A percentile compares a stretch with the other conserved stretches of the same genome.
These are phyloP conservation scores for Ilex aquifolium DNA, from an alignment of 257 asterid genomes.

Conservation along the genomic window DNA sequence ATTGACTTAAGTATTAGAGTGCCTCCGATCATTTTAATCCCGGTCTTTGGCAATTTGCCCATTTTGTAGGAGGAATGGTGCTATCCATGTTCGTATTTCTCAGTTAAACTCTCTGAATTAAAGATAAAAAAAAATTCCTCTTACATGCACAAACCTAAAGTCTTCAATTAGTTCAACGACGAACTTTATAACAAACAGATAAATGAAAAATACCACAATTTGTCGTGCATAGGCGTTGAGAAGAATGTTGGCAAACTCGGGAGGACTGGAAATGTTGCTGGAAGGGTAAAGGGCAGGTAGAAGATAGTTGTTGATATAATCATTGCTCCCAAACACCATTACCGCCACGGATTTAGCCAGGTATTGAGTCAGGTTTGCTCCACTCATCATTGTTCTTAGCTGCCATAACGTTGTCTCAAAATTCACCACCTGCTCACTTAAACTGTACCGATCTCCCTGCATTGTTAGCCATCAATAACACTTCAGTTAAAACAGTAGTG, in stretches of 20 bases:
- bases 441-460: slow-evolving; percentile 64
- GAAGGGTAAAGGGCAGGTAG: slow-evolving; percentile 56
- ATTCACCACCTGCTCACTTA: slow-evolving; percentile 77
- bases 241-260: slow-evolving; percentile 66
- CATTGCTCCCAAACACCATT: slow-evolving; percentile 79
- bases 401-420: slow-evolving; percentile 69
- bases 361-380: slow-evolving; percentile 25
- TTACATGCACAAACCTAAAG: too few species aligned
- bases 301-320: slow-evolving; percentile 92
- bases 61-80: too few species aligned
- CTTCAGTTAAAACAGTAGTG: too few species aligned
- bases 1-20: too few species aligned
- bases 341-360: slow-evolving; percentile 53
- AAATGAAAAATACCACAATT: slow-evolving; percentile 27
- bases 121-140: too few species aligned
- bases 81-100: too few species aligned
- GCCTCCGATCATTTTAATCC: too few species aligned
- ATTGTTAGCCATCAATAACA: not conserved
- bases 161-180: too few species aligned
- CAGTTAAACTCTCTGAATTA: too few species aligned
- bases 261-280: slow-evolving; percentile 57
- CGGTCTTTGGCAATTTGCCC: too few species aligned
- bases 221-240: slow-evolving; percentile 67
- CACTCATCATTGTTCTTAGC: slow-evolving; percentile 45
- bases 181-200: too few species aligned